phyloP scores from a whole-genome alignment of 2,329 filamentous ascomycete genomes.

The Xylariaceae sp. region DNA sequence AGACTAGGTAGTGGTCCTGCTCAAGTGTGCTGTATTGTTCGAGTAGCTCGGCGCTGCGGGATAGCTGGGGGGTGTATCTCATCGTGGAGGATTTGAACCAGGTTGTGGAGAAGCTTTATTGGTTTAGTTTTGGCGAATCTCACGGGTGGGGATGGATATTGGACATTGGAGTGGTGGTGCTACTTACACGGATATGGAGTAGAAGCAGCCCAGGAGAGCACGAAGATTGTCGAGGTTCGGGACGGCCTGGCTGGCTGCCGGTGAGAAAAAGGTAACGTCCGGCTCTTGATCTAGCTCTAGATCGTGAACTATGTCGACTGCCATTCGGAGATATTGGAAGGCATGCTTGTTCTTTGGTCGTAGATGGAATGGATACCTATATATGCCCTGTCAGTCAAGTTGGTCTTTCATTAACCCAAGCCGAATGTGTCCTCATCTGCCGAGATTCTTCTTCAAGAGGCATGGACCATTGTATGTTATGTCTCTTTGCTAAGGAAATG shows the following conservation, averaged over 20 bases:
- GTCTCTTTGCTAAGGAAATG: neutral
- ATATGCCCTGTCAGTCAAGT: neutral
- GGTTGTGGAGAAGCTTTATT: conserved; percentile 33
- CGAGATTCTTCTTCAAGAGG: neutral
- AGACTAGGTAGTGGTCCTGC: conserved; percentile 40
- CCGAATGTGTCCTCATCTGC: neutral
- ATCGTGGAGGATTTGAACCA: conserved; percentile 36
- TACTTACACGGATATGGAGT: conserved; percentile 38
- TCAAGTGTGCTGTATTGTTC: conserved; percentile 33
- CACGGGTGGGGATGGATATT: neutral
- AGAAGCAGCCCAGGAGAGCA: conserved; percentile 43
- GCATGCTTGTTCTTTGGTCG: conserved; percentile 46
- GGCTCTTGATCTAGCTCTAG: conserved; percentile 43
- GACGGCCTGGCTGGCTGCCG: conserved; percentile 16
- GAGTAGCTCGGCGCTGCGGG: conserved; percentile 41
- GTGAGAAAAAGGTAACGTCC: conserved; percentile 19
- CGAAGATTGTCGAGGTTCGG: conserved; percentile 40
- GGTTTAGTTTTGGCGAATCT: neutral
- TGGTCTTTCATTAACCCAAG: neutral
- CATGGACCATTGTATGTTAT: neutral
- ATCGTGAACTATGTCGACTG: conserved; percentile 44
- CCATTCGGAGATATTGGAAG: conserved; percentile 48
- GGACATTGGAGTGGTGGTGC: neutral
- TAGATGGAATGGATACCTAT: conserved; percentile 51
- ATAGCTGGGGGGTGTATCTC: conserved; percentile 39